Evolutionary conservation across 805 yeast genomes (phyloP).

Genomic region (Sugiyamaella floridensis): DNA sequence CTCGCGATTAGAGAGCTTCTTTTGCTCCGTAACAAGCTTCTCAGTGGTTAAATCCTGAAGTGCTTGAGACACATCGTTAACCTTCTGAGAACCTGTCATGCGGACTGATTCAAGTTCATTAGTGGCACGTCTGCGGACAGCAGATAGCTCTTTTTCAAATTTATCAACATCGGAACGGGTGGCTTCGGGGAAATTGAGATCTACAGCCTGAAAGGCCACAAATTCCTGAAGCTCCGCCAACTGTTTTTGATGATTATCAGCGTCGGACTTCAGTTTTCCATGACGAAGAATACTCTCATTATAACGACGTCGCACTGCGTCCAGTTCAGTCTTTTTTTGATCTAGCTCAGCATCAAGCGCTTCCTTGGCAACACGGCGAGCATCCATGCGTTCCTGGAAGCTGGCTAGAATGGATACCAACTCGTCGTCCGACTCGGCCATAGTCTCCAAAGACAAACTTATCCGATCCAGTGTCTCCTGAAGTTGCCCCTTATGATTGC

Average conservation of each 20-base stretch:
- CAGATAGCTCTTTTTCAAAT: not conserved
- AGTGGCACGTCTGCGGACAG: not conserved
- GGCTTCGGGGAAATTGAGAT: conserved; percentile 2
- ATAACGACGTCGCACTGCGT: conserved; percentile 28
- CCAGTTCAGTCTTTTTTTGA: conserved; percentile 22
- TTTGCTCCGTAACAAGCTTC: conserved; percentile 22
- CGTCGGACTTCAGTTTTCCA: conserved; percentile 49
- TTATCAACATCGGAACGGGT: not conserved
- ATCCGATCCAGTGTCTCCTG: conserved; percentile 48
- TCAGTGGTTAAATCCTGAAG: conserved; percentile 24
- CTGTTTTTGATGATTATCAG: conserved; percentile 15
- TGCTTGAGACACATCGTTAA: conserved; percentile 22
- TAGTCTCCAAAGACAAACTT: conserved; percentile 37
- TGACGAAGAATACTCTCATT: conserved; percentile 40
- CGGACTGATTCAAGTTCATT: conserved; percentile 13
- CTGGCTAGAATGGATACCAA: conserved; percentile 37
- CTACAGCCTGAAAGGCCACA: conserved; percentile 3
- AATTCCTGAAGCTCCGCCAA: conserved; percentile 13
- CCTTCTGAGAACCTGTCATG: conserved; percentile 25
- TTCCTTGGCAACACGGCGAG: conserved; percentile 1
- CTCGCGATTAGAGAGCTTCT: conserved; percentile 10
- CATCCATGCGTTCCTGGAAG: conserved; percentile 33
- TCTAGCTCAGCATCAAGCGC: conserved; percentile 4
- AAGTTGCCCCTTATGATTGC: conserved; percentile 41
- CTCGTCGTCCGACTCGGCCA: conserved; percentile 40